phyloP scores from a whole-genome alignment of 1,139 yeast genomes.

The Scheffersomyces quercinus region DNA sequence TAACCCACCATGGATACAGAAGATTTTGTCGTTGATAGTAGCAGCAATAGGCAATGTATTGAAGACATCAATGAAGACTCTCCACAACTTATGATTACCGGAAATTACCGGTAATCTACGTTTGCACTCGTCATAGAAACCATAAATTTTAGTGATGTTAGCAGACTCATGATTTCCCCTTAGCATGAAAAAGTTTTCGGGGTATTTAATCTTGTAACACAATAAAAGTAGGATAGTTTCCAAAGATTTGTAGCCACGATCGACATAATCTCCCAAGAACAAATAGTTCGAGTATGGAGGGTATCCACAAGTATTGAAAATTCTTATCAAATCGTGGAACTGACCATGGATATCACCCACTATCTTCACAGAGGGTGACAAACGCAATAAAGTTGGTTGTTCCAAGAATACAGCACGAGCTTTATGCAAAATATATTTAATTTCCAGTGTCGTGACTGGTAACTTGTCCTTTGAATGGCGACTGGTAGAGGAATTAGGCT shows the following conservation, averaged over 20 bases:
- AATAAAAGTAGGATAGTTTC: conserved; percentile 73
- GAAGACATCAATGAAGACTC: conserved; percentile 75
- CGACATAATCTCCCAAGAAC: conserved; percentile 84
- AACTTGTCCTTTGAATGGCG: conserved; percentile 43
- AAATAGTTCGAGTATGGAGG: conserved; percentile 80
- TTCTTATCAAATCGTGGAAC: conserved; percentile 70
- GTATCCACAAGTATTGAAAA: conserved; percentile 74
- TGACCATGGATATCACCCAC: conserved; percentile 92
- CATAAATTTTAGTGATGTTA: conserved; percentile 79
- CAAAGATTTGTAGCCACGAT: conserved; percentile 79
- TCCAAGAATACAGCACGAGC: conserved; percentile 69
- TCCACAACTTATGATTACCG: conserved; percentile 64
- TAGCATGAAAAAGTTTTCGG: conserved; percentile 79
- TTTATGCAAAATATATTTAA: conserved; percentile 63
- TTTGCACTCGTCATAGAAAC: conserved; percentile 87
- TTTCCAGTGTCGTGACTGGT: conserved; percentile 52
- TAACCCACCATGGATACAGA: conserved; percentile 88
- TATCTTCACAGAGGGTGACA: conserved; percentile 82
- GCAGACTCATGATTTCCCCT: conserved; percentile 89
- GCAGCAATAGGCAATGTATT: conserved; percentile 88
- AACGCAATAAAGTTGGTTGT: conserved; percentile 74
- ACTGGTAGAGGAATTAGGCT: conserved; percentile 9
- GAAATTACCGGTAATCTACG: conserved; percentile 59
- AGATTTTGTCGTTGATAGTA: conserved; percentile 77
- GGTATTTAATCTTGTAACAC: conserved; percentile 78